Conservation (phyloP, 176 grass and related monocot genomes). For the Aegilops umbellulata region DNA sequence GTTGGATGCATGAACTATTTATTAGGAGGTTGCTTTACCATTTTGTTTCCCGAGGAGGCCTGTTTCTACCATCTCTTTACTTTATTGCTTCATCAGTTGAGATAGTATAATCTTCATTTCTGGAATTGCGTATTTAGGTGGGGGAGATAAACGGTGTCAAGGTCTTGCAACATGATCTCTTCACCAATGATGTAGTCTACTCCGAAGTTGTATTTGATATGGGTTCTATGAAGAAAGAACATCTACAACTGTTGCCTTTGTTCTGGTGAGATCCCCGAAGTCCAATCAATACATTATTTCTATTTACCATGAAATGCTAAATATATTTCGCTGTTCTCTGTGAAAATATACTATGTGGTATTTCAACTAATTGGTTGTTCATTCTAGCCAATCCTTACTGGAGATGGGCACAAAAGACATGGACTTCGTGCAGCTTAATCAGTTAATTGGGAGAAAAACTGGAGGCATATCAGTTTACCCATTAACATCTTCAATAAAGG, state of each 20-base stretch:
- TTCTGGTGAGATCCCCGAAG: slow-evolving; percentile 66
- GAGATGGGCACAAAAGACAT: slow-evolving; percentile 99
- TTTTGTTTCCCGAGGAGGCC: neutral
- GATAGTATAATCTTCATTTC: slow-evolving; percentile 7
- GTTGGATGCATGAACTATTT: neutral
- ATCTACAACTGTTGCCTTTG: slow-evolving; percentile 83
- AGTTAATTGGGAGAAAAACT: slow-evolving; percentile 98
- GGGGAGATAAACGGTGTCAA: slow-evolving; percentile 91
- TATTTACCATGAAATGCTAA: slow-evolving; percentile 18
- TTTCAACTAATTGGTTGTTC: slow-evolving; percentile 37
- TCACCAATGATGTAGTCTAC: slow-evolving; percentile 95
- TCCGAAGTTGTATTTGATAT: slow-evolving; percentile 94
- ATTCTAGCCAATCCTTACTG: slow-evolving; percentile 89
- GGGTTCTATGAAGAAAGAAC: slow-evolving; percentile 89
- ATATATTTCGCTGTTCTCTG: neutral
- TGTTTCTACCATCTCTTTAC: slow-evolving; percentile 5
- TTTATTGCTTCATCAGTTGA: slow-evolving; percentile 17
- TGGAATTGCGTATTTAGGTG: slow-evolving; percentile 44
- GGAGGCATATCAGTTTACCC: slow-evolving; percentile 99
- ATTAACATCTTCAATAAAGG: slow-evolving; percentile 81
- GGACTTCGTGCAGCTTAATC: slow-evolving; percentile 99
- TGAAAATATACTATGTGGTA: neutral
- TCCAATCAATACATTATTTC: slow-evolving; percentile 8
- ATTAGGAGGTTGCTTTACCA: neutral
- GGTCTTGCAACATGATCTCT: slow-evolving; percentile 98